Base-by-base conservation (phyloP, 2,329 filamentous ascomycete species). In the Curvularia spicifera region DNA sequence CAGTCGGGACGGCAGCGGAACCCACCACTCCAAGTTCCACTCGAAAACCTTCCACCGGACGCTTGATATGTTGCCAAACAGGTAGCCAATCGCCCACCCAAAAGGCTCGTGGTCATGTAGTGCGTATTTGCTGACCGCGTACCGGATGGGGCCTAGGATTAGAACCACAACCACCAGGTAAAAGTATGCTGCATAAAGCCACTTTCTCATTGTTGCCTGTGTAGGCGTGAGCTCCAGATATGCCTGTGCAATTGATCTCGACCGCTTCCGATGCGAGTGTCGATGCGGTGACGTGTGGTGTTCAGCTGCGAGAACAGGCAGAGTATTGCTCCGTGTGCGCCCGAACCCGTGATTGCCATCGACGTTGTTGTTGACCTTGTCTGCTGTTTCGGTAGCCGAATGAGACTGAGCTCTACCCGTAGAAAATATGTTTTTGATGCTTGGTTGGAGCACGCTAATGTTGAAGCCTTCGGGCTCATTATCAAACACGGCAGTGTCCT, bases 41-140 rank as follows among this genome's bases (percentile, higher is more conserved):
- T 83, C 84, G 15, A 91, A 82, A 8, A 94, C 84, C 73, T 89
- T 83, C 73, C 89, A 88, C 24, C 93, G 85, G 65, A 97, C 87
- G 70, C 82, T 83, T 0, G 85, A 83, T 10, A 93, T 73, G 67
- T 96, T 90, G 12, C 94, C 93, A 60, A 98, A 85, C 2, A 97
- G 80, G 75, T 99, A 99, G 1, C 91, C 89, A 10, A 97, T 77
- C 0, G 92, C 93, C 95, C 95, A 99, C 2, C 94, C 91, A 44
- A 99, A 86, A 0, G 95, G 93, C 68, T 99, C 95, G 51, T 87
- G 80, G 15, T 86, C 87, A 33, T 83, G 71, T 1, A 99, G 81
- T 13, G 92, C 93, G 61, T 85, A 82, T 43, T 79, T 78, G 39
- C 84, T 79, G 49, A 98, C 86, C 65, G 91, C 90, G 2, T 82